Percentiles rank a stretch among this genome's conserved stretches.
Evolutionary conservation across 2,329 filamentous ascomycete species (phyloP).

Genomic region (Orbilia oligospora): DNA sequence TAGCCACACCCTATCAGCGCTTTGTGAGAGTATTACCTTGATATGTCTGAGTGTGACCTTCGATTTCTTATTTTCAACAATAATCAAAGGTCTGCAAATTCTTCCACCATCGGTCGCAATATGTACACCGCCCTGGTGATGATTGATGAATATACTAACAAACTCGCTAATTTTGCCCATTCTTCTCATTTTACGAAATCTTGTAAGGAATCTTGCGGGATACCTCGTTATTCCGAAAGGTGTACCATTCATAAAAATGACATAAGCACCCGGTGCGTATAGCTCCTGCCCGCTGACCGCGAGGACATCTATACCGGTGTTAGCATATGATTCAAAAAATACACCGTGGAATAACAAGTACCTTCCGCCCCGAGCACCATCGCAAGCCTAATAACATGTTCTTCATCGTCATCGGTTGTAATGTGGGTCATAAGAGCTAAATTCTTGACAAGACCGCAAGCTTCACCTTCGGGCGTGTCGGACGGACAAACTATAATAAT

Average conservation of each 20-base stretch:
- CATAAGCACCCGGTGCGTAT: slow-evolving; percentile 84
- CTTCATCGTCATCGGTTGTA: slow-evolving; percentile 95
- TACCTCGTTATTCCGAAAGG: slow-evolving; percentile 88
- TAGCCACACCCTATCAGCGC: background rate
- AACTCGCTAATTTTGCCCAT: slow-evolving; percentile 95
- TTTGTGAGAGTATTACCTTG: slow-evolving; percentile 69
- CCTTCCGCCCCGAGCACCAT: slow-evolving; percentile 88
- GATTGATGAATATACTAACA: slow-evolving; percentile 95
- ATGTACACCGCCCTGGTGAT: slow-evolving; percentile 90
- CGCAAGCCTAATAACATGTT: slow-evolving; percentile 86
- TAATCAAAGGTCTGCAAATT: slow-evolving; percentile 94
- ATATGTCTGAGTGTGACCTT: slow-evolving; percentile 85
- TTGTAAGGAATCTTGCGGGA: slow-evolving; percentile 86
- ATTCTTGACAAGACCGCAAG: slow-evolving; percentile 98
- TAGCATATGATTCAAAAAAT: slow-evolving; percentile 7
- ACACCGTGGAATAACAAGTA: slow-evolving; percentile 68
- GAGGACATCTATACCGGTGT: slow-evolving; percentile 67
- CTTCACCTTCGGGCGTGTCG: slow-evolving; percentile 98
- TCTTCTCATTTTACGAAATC: slow-evolving; percentile 87
- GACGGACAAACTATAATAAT: slow-evolving; percentile 79
- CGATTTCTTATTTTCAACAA: slow-evolving; percentile 88
- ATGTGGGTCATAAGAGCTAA: slow-evolving; percentile 99
- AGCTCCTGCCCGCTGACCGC: slow-evolving; percentile 87
- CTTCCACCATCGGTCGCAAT: slow-evolving; percentile 97
- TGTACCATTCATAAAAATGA: slow-evolving; percentile 95